Conservation (phyloP, 306 rosid species). For the Cercis canadensis region DNA sequence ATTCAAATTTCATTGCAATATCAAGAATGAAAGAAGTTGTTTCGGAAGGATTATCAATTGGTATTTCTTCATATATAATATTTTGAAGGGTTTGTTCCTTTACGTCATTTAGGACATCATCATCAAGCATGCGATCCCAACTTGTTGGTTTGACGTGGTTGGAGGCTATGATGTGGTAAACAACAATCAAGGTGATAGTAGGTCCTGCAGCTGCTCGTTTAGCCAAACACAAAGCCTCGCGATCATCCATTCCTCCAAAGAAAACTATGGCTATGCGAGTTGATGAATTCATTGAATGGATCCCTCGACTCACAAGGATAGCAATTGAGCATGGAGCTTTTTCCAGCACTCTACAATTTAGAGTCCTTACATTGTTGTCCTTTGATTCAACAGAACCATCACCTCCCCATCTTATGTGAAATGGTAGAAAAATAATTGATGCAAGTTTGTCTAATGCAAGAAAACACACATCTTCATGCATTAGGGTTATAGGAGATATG, state of each 20-base stretch:
- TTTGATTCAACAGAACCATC: conserved; percentile 40
- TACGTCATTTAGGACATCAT: conserved; percentile 38
- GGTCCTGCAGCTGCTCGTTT: conserved; percentile 35
- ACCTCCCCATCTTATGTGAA: conserved; percentile 44
- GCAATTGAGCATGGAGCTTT: conserved; percentile 55
- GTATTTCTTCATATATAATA: conserved; percentile 36
- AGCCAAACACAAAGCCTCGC: conserved; percentile 53
- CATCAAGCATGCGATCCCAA: conserved; percentile 42
- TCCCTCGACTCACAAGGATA: conserved; percentile 42
- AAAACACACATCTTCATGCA: conserved; percentile 55
- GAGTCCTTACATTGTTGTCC: conserved; percentile 27
- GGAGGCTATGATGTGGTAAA: conserved; percentile 34
- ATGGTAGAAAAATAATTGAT: conserved; percentile 49
- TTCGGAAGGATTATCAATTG: conserved; percentile 34
- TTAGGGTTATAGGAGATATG: conserved; percentile 41
- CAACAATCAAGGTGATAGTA: conserved; percentile 21
- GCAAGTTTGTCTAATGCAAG: conserved; percentile 49
- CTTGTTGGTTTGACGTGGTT: neutral
- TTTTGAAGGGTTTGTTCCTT: conserved; percentile 15
- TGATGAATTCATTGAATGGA: neutral
- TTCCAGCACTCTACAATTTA: conserved; percentile 44
- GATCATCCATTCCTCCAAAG: conserved; percentile 56
- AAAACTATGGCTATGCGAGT: conserved; percentile 42
- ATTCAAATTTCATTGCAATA: conserved; percentile 38
- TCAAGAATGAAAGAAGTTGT: conserved; percentile 40